Evolutionary conservation across 2,329 filamentous ascomycete species (phyloP), one percentile per base, ranked within the genome.

Genomic region (Trichoderma sp.): DNA sequence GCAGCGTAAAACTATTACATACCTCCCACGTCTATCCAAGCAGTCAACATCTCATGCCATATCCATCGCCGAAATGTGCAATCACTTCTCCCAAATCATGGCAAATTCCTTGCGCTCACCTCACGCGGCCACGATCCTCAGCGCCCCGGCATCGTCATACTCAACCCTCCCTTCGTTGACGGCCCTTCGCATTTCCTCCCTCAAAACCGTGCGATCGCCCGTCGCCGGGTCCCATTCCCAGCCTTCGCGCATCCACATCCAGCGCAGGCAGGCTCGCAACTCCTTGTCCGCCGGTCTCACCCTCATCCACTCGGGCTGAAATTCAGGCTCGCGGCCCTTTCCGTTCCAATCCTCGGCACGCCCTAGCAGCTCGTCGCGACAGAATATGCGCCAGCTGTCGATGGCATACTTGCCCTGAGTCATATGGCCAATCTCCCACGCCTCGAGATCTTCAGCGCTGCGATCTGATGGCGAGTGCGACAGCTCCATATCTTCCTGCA

Each of bases 381-480:
- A 97, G 76, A 97, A 97, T 68, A 97, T 97, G 3, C 93, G 87
- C 91, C 92, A 97, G 72, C 90, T 93, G 76, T 97, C 93, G 56
- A 94, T 81, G 0, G 92, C 90, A 75, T 97, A 97, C 1, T 87
- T 82, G 17, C 93, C 91, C 62, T 91, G 88, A 0, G 92, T 93
- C 65, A 97, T 79, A 75, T 96, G 91, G 0, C 90, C 92, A 66
- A 97, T 90, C 72, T 97, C 93, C 88, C 92, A 96, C 0, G 85
- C 84, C 12, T 82, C 79, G 21, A 74, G 52, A 19, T 73, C 71
- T 3, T 67, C 60, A 15, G 19, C 30, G 1, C 9, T 26, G 17
- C 30, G 19, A 7, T n/a, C 56, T 2, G 50, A 26, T 41, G n/a
- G 34, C 14, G 4, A 10, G 39, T 14, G 41, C 21, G 19, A 15